These are phyloP conservation scores for Strobilomyces dryophilus DNA, from an alignment of 768 basidiomycete genomes.

Conservation along the genomic window DNA sequence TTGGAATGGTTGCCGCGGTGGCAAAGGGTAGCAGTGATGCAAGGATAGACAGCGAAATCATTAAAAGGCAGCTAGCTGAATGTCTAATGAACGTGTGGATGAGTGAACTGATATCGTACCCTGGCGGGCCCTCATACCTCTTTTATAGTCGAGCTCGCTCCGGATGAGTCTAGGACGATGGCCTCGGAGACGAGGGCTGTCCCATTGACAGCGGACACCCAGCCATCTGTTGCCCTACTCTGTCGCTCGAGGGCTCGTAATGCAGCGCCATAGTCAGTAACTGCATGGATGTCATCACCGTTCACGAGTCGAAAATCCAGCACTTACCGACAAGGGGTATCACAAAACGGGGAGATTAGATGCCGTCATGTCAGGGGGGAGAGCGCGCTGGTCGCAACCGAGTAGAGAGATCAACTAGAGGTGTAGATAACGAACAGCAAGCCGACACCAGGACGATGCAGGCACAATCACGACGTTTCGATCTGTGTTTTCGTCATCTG, in stretches of 20 bases:
- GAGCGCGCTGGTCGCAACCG: not conserved
- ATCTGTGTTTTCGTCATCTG: not conserved
- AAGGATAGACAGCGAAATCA: slow-evolving; percentile 8
- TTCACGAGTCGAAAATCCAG: not conserved
- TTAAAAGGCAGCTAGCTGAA: not conserved
- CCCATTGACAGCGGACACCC: not conserved
- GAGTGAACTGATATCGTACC: not conserved
- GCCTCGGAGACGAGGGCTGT: not conserved
- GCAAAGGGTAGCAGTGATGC: slow-evolving; percentile 3
- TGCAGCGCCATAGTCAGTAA: not conserved
- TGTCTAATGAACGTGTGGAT: not conserved
- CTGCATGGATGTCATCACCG: not conserved
- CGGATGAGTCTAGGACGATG: not conserved
- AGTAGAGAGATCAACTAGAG: not conserved
- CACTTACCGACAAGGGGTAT: too few relatives aligned
- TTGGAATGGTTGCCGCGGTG: slow-evolving; percentile 1
- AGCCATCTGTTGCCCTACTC: not conserved
- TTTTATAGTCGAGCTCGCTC: not conserved
- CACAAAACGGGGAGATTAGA: not conserved
- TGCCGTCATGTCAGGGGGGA: not conserved
- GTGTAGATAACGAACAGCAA: not conserved
- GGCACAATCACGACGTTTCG: not conserved
- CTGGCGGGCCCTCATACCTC: not conserved
- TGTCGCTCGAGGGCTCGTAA: not conserved
- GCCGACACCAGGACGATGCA: not conserved